These are phyloP conservation scores for Schizonepeta tenuifolia DNA, from an alignment of 257 asterid species.

Conservation along the genomic window DNA sequence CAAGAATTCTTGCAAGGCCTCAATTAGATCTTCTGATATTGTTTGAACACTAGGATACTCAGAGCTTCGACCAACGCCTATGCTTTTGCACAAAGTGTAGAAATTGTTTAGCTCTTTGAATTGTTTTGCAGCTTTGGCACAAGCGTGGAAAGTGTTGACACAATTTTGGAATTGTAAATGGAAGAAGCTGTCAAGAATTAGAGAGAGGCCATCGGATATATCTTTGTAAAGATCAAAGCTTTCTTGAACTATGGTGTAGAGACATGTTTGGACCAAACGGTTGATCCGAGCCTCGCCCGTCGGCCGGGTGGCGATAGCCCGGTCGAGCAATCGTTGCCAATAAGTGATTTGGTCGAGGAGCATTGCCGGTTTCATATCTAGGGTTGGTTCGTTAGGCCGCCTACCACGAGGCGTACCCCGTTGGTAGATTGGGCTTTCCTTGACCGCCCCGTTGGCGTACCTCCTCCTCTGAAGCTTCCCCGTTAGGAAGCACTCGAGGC, in stretches of 20 bases:
- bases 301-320: constrained; percentile 76
- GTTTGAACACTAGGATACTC: constrained; percentile 72
- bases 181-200: constrained; percentile 68
- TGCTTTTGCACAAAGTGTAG: constrained; percentile 60
- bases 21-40: constrained; percentile 66
- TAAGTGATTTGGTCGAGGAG: constrained; percentile 64
- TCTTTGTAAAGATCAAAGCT: constrained; percentile 79
- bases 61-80: constrained; percentile 68
- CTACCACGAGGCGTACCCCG: constrained; percentile 29
- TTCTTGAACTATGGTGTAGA: constrained; percentile 68
- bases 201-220: constrained; percentile 68
- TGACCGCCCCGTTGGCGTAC: constrained; percentile 36
- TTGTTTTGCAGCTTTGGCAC: constrained; percentile 66
- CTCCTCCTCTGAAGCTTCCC: constrained; percentile 71
- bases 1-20: constrained; percentile 68
- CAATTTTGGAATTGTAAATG: constrained; percentile 67
- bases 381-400: constrained; percentile 49
- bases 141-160: constrained; percentile 59
- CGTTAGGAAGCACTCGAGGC: constrained; percentile 72
- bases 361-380: constrained; percentile 74
- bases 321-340: constrained; percentile 77
- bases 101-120: constrained; percentile 63
- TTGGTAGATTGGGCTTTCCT: constrained; percentile 26
- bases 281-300: constrained; percentile 63
- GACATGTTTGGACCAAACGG: constrained; percentile 54